Evolutionary conservation across 306 rosid genomes (phyloP).

Genomic region (Castanea mollissima): DNA sequence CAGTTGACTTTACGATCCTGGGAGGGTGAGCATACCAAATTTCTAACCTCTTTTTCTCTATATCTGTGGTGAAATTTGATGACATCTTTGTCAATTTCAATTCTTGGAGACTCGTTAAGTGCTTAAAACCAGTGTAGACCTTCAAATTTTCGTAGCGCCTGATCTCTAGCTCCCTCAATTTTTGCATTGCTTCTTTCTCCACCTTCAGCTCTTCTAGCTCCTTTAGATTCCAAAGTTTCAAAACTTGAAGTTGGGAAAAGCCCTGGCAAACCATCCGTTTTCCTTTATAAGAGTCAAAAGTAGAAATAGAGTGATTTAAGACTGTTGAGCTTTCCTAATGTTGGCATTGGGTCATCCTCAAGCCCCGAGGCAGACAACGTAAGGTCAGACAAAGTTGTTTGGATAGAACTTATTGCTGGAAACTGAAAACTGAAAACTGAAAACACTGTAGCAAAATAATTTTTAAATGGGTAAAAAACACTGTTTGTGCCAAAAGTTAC

Average conservation of each 20-base stretch:
- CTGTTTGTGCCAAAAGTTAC: no score
- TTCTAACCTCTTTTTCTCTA: no score
- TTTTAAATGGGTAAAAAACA: no score
- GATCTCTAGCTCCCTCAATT: constrained; percentile 29
- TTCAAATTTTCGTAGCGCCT: constrained; percentile 6
- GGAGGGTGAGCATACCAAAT: no score
- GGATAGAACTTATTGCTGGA: no score
- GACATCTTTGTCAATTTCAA: neutral
- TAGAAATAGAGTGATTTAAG: constrained; percentile 7
- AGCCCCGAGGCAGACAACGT: constrained; percentile 11
- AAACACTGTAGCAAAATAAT: no score
- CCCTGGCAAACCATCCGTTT: neutral
- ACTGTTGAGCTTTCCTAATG: neutral
- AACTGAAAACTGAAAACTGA: no score
- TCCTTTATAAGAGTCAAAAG: constrained; percentile 22
- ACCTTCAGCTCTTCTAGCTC: neutral
- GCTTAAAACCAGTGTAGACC: constrained; percentile 18
- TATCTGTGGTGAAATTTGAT: neutral
- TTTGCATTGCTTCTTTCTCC: no score
- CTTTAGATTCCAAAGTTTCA: constrained; percentile 35
- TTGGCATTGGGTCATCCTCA: neutral
- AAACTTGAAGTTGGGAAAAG: constrained; percentile 31
- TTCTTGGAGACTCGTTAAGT: constrained; percentile 14
- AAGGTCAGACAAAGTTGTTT: constrained; percentile 8
- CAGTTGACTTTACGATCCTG: no score